These are phyloP conservation scores for Colletotrichum musae DNA, from an alignment of 2,329 filamentous ascomycete genomes.

Conservation along the genomic window DNA sequence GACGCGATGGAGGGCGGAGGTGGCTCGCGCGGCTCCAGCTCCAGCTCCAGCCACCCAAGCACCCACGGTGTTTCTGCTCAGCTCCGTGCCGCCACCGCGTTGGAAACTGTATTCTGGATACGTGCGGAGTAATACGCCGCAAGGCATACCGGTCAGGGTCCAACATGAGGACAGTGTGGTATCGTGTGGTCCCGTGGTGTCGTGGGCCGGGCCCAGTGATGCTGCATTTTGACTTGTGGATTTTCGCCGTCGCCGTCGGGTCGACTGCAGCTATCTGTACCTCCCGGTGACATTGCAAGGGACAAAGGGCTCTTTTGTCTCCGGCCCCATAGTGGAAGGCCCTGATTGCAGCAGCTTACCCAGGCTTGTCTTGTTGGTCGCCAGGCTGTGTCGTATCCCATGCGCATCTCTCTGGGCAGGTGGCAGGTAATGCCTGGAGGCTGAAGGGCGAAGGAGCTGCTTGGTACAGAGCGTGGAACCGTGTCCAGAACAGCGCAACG, in stretches of 20 bases:
- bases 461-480: slow-evolving; percentile 17
- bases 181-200: background rate
- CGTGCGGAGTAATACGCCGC: too few relatives aligned
- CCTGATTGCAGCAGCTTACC: too few relatives aligned
- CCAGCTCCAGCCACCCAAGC: slow-evolving; percentile 35
- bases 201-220: background rate
- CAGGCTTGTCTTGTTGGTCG: too few relatives aligned
- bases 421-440: background rate
- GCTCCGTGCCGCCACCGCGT: too few relatives aligned
- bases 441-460: slow-evolving; percentile 4
- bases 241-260: slow-evolving; percentile 12
- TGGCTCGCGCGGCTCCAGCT: slow-evolving; percentile 30
- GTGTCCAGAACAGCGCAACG: slow-evolving; percentile 37
- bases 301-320: slow-evolving; percentile 5
- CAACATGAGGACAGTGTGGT: background rate
- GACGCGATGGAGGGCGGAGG: slow-evolving; percentile 18
- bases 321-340: background rate
- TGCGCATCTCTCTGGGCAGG: too few relatives aligned
- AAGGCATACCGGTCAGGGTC: background rate
- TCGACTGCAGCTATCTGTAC: background rate
- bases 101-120: too few relatives aligned
- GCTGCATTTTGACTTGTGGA: slow-evolving; percentile 20
- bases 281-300: slow-evolving; percentile 8
- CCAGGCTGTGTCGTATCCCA: too few relatives aligned
- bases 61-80: background rate